Percentiles rank a stretch among this genome's conserved stretches.
These are phyloP conservation scores for Nectriaceae sp. DNA, from an alignment of 2,329 filamentous ascomycete genomes.

Conservation along the genomic window DNA sequence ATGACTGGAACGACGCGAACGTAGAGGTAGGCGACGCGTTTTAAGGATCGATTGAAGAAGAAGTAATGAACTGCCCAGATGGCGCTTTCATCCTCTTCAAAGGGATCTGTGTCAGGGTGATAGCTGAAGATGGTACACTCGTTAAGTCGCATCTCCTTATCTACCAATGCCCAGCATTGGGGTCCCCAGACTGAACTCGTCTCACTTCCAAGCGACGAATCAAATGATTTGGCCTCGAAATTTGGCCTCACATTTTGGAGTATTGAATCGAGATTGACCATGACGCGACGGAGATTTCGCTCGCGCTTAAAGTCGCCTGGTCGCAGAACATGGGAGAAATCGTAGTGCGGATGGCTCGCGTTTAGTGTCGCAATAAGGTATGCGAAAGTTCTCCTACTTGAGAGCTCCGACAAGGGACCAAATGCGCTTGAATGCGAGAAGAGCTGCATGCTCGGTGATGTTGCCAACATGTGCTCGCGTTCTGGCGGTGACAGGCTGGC, in stretches of 20 bases:
- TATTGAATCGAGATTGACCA: slow-evolving; percentile 84
- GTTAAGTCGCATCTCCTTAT: slow-evolving; percentile 90
- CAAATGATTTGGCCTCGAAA: slow-evolving; percentile 46
- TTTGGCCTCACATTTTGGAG: slow-evolving; percentile 82
- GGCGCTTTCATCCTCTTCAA: slow-evolving; percentile 86
- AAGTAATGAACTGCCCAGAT: slow-evolving; percentile 98
- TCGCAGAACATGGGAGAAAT: slow-evolving; percentile 90
- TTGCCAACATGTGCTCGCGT: slow-evolving; percentile 66
- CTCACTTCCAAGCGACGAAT: slow-evolving; percentile 43
- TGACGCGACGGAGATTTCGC: slow-evolving; percentile 75
- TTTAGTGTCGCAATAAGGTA: slow-evolving; percentile 97
- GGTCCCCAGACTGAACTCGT: slow-evolving; percentile 76
- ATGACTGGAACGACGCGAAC: slow-evolving; percentile 84
- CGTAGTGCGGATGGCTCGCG: slow-evolving; percentile 87
- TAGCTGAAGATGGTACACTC: slow-evolving; percentile 91
- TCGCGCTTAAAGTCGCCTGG: slow-evolving; percentile 90
- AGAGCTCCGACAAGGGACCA: slow-evolving; percentile 83
- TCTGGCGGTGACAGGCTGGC: slow-evolving; percentile 85
- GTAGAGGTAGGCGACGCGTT: slow-evolving; percentile 93
- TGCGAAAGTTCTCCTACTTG: slow-evolving; percentile 88
- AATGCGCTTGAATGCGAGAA: slow-evolving; percentile 89
- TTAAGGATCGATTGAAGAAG: slow-evolving; percentile 92
- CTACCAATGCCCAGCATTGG: slow-evolving; percentile 87
- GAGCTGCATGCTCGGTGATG: slow-evolving; percentile 58
- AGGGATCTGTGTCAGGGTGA: slow-evolving; percentile 84